Percentiles rank a stretch among this genome's conserved stretches.
These are phyloP conservation scores for Lecanicillium sp. DNA, from an alignment of 2,329 filamentous ascomycete species.

Conservation along the genomic window DNA sequence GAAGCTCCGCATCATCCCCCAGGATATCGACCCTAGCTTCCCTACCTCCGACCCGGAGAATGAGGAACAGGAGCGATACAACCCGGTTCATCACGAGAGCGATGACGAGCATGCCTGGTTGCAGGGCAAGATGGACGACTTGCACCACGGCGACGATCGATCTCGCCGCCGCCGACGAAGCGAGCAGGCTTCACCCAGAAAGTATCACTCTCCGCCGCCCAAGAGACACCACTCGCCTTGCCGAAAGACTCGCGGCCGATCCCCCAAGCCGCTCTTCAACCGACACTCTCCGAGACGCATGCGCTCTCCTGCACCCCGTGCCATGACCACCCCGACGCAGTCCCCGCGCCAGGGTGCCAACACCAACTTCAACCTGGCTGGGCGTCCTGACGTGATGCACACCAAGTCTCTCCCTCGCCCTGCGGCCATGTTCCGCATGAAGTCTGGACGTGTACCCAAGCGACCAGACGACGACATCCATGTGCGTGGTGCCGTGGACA, in stretches of 20 bases:
- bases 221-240: constrained; percentile 24
- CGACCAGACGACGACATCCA: constrained; percentile 45
- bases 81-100: constrained; percentile 50
- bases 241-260: constrained; percentile 39
- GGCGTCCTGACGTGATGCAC: constrained; percentile 60
- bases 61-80: constrained; percentile 68
- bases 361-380: constrained; percentile 30
- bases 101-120: constrained; percentile 59
- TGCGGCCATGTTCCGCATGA: constrained; percentile 57
- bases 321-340: constrained; percentile 25
- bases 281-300: constrained; percentile 62
- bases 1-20: constrained; percentile 78
- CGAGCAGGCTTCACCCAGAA: constrained; percentile 34
- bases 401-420: constrained; percentile 84
- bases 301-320: constrained; percentile 61
- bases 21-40: constrained; percentile 96
- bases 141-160: constrained; percentile 50
- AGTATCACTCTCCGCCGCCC: constrained; percentile 39
- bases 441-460: constrained; percentile 33
- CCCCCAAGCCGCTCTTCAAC: constrained; percentile 49
- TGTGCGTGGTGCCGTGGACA: constrained; percentile 90
- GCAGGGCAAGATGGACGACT: constrained; percentile 63
- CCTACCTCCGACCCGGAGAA: constrained; percentile 89
- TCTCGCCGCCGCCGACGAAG: constrained; percentile 42
- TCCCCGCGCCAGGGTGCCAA: constrained; percentile 32